Evolutionary conservation across 306 rosid species (phyloP).

Genomic region (Fagus crenata): DNA sequence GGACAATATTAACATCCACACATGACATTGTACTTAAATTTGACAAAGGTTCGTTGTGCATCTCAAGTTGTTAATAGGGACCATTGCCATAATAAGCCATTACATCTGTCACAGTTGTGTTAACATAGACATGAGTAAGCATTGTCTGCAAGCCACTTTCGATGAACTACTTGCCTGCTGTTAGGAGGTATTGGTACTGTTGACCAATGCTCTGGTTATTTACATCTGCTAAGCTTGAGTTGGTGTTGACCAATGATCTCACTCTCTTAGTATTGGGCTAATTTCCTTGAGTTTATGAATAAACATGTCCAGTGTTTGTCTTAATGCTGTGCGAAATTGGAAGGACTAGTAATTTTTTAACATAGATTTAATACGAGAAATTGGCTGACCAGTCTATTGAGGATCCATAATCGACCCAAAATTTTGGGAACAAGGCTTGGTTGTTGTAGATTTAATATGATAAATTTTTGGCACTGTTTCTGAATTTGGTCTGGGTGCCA

Average conservation of each 20-base stretch:
- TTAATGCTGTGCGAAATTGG: background rate
- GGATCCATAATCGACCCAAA: no score
- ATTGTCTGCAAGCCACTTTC: background rate
- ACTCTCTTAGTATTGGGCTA: background rate
- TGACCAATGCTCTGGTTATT: background rate
- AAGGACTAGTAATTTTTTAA: background rate
- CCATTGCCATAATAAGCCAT: no score
- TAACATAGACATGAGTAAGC: no score
- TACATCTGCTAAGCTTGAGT: background rate
- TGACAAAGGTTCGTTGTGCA: no score
- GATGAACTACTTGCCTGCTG: background rate
- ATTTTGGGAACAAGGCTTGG: no score
- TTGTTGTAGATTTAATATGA: no score
- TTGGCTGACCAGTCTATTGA: no score
- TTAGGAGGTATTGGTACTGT: background rate
- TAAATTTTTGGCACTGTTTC: background rate
- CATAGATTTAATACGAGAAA: background rate
- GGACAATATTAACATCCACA: no score
- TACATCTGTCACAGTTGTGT: no score
- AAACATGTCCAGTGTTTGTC: background rate
- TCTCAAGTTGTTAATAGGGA: no score
- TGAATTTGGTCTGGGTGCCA: background rate
- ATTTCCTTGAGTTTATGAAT: background rate
- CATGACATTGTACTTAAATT: no score
- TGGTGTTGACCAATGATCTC: background rate